Conservation (phyloP, 2,329 filamentous ascomycete species). For the Phaeosphaeria sp. region DNA sequence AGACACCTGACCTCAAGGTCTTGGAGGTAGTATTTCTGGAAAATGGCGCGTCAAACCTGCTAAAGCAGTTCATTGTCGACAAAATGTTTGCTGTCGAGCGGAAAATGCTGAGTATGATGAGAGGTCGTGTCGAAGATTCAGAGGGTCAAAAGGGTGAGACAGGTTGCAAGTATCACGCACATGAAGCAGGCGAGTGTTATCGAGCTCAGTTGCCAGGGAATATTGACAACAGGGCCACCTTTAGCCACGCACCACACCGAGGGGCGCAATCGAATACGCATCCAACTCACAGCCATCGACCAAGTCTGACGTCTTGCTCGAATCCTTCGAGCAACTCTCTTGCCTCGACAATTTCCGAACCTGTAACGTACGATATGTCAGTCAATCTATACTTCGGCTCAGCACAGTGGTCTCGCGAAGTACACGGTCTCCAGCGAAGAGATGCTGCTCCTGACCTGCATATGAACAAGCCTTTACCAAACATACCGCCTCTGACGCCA, state of each 20-base stretch:
- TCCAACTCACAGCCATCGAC: too few relatives aligned
- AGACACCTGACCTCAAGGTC: constrained; percentile 11
- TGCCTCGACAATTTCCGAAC: neutral
- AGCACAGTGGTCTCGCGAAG: neutral
- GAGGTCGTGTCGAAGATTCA: neutral
- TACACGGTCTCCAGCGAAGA: neutral
- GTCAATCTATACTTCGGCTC: neutral
- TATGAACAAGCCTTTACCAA: neutral
- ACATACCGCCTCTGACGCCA: neutral
- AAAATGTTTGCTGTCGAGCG: constrained; percentile 17
- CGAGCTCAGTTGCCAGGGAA: neutral
- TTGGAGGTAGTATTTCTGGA: constrained; percentile 14
- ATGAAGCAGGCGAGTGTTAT: constrained; percentile 11
- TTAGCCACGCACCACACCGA: neutral
- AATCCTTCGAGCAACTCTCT: neutral
- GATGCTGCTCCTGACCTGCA: neutral
- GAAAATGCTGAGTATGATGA: constrained; percentile 15
- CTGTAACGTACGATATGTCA: neutral
- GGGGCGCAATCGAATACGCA: neutral
- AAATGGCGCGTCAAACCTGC: neutral
- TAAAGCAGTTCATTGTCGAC: constrained; percentile 11
- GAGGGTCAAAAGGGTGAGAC: too few relatives aligned
- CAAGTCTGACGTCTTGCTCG: neutral
- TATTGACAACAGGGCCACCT: too few relatives aligned
- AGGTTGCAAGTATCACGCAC: constrained; percentile 17